These are phyloP conservation scores for Clonostachys solani DNA, from an alignment of 2,329 filamentous ascomycete genomes.

Conservation along the genomic window DNA sequence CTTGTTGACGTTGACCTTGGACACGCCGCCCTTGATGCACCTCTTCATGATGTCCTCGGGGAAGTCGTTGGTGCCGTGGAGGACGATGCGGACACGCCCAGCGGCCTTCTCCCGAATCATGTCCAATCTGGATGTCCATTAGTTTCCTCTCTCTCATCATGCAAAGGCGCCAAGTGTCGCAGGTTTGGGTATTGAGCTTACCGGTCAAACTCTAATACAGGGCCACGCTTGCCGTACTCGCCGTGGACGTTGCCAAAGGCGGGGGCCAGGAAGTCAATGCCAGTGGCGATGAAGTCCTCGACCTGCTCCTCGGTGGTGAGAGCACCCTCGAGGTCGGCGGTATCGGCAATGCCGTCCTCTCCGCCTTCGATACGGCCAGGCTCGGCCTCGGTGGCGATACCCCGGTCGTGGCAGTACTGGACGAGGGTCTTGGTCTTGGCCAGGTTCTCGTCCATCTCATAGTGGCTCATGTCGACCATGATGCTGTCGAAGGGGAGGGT, in stretches of 20 bases:
- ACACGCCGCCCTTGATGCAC: conserved; percentile 47
- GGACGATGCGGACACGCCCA: conserved; percentile 35
- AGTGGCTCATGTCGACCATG: conserved; percentile 76
- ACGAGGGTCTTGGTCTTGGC: conserved; percentile 58
- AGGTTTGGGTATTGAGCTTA: background rate
- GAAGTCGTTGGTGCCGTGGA: conserved; percentile 56
- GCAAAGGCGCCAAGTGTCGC: background rate
- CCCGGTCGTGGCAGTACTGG: conserved; percentile 54
- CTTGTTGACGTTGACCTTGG: conserved; percentile 56
- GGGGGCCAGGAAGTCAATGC: conserved; percentile 72
- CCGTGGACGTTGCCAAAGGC: conserved; percentile 77
- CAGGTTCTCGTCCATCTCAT: conserved; percentile 67
- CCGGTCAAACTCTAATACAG: conserved; percentile 51
- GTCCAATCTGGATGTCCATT: conserved; percentile 24
- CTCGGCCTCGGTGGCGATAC: conserved; percentile 66
- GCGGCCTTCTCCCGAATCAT: conserved; percentile 19
- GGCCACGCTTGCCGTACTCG: conserved; percentile 62
- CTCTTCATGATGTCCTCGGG: conserved; percentile 39
- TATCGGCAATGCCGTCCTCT: conserved; percentile 69
- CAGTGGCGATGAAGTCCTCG: conserved; percentile 64
- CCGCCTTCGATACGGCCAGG: conserved; percentile 60
- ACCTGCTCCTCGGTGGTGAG: conserved; percentile 67
- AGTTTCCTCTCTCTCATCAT: conserved; percentile 3
- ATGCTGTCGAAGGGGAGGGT: conserved; percentile 62
- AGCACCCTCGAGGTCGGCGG: conserved; percentile 36